Evolutionary conservation across 129 eudicot genomes (phyloP), one percentile per base, ranked within the genome.

Genomic region (Gnaphalium uliginosum): DNA sequence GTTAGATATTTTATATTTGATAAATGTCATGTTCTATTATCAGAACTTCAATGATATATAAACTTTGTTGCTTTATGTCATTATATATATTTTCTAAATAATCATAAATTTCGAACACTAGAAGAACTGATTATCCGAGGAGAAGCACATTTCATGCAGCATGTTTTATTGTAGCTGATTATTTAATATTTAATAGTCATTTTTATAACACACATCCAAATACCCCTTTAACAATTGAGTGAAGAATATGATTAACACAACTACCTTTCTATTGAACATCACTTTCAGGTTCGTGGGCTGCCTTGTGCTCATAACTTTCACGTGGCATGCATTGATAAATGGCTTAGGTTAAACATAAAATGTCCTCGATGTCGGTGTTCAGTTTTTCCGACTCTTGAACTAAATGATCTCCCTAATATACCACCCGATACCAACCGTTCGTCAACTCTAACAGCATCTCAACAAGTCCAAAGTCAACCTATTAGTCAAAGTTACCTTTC

Each of bases 241-340:
- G 17, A 66, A 8, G 4, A 18, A 33, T 1, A 6, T 66, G 50
- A 27, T 69, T 46, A 69, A 69, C 60, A 69, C 15, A 0, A 5
- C 18, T 7, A 69, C 39, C 51, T 57, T 68, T 0, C n/a, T 53
- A 72, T 65, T 29, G 19, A 65, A 79, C 77, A 66, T 15, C 54
- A 59, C 3, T 79, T 72, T 66, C 89, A 91, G 97, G 99, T 95
- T 72, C 92, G 96, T 17, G 99, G 99, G 2, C 88, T 95, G 30
- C 99, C 99, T 23, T 95, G 99, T 84, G 99, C 97, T 15, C 99
- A 95, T 85, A 91, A 91, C 79, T 94, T 95, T 81, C 99, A 95
- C 32, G 86, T 89, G 70, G 96, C 87, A 73, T 95, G 99, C 90
- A 95, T 95, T 35, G 99, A 95, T 67, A 92, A 95, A 82, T 95